Conservation (phyloP, 1,284 basidiomycete species). For the Xerocomus subilludens region DNA sequence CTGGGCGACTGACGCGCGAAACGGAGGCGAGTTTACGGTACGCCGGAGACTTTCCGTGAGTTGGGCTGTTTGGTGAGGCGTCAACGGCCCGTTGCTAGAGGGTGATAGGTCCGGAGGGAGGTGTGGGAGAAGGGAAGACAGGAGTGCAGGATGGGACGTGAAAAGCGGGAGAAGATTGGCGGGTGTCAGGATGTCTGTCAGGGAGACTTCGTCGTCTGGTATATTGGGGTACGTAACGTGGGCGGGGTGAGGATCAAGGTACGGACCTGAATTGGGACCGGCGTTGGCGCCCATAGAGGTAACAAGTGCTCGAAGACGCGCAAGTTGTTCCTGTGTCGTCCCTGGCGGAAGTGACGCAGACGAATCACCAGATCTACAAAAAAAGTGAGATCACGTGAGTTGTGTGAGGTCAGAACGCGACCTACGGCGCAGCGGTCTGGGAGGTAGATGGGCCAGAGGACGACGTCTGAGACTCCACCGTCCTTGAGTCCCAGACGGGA, state of each 20-base stretch:
- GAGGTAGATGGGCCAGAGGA: conserved; percentile 54
- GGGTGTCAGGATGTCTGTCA: conserved; percentile 79
- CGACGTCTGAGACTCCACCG: conserved; percentile 54
- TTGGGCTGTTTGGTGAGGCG: conserved; percentile 43
- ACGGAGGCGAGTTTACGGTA: conserved; percentile 68
- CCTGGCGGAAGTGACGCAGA: not conserved
- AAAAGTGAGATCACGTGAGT: conserved; percentile 2
- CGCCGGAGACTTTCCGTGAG: conserved; percentile 70
- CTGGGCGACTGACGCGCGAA: conserved; percentile 70
- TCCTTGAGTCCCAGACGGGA: conserved; percentile 65
- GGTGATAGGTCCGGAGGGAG: conserved; percentile 62
- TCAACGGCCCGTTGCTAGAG: conserved; percentile 30
- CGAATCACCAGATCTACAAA: conserved; percentile 20
- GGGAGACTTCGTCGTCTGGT: conserved; percentile 63
- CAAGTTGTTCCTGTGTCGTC: conserved; percentile 67
- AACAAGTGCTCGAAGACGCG: conserved; percentile 61
- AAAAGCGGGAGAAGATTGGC: conserved; percentile 76
- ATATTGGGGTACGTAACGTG: not conserved
- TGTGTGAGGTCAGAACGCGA: not conserved
- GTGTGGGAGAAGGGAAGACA: conserved; percentile 77
- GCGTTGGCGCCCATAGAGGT: conserved; percentile 53
- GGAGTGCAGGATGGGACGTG: conserved; percentile 70
- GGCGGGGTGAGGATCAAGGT: not conserved
- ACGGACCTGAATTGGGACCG: conserved; percentile 32
- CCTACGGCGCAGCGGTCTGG: conserved; percentile 41